Percentiles rank a stretch among this genome's conserved stretches.
Evolutionary conservation across 2,329 filamentous ascomycete genomes (phyloP).

Genomic region (Nothophaeocryptopus gaeumannii): DNA sequence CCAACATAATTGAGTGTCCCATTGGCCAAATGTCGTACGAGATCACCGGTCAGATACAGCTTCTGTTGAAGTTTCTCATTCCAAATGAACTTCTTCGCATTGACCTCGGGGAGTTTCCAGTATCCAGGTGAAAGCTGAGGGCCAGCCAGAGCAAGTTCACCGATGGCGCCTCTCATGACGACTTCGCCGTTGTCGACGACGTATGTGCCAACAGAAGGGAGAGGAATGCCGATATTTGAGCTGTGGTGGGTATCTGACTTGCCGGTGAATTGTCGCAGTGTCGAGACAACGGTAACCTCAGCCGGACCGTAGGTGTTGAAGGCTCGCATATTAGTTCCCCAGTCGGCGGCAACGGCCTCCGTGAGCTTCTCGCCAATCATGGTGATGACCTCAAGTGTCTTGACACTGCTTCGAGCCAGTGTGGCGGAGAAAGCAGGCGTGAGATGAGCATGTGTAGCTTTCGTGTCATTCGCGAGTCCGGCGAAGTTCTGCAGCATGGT

Average conservation of each 20-base stretch:
- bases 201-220: slow-evolving; percentile 12
- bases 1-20: slow-evolving; percentile 54
- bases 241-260: slow-evolving; percentile 13
- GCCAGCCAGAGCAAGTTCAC: slow-evolving; percentile 34
- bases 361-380: slow-evolving; percentile 17
- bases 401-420: slow-evolving; percentile 2
- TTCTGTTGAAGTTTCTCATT: slow-evolving; percentile 50
- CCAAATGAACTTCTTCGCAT: slow-evolving; percentile 34
- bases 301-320: slow-evolving; percentile 20
- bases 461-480: slow-evolving; percentile 1
- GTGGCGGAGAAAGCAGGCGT: slow-evolving; percentile 13
- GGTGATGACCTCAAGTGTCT: slow-evolving; percentile 18
- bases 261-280: slow-evolving; percentile 14
- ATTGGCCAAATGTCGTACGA: slow-evolving; percentile 38
- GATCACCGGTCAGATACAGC: slow-evolving; percentile 25
- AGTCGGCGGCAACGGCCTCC: slow-evolving; percentile 5
- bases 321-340: slow-evolving; percentile 7
- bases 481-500: slow-evolving; percentile 17
- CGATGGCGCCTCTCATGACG: slow-evolving; percentile 22
- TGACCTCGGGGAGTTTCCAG: slow-evolving; percentile 33
- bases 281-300: slow-evolving; percentile 17
- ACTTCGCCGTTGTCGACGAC: slow-evolving; percentile 9
- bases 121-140: slow-evolving; percentile 34
- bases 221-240: slow-evolving; percentile 14
- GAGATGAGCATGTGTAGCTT: slow-evolving; percentile 15